Percentiles rank a stretch among this genome's conserved stretches.
These are phyloP conservation scores for Pseudocercospora ulei DNA, from an alignment of 2,329 filamentous ascomycete genomes.

Conservation along the genomic window DNA sequence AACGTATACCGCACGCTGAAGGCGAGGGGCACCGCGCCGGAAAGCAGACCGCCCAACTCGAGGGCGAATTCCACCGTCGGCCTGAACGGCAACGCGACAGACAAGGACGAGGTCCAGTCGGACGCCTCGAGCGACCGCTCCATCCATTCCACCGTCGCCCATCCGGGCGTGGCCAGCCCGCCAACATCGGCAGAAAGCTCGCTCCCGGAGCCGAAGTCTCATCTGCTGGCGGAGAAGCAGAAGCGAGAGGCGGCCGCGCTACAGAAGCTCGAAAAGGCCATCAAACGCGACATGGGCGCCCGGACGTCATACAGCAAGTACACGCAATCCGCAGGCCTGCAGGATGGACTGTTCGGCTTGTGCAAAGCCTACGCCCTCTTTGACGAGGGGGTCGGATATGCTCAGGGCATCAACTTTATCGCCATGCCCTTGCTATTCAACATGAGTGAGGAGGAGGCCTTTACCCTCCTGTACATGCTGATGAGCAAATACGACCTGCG, in stretches of 20 bases:
- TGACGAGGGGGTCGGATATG: conserved; percentile 89
- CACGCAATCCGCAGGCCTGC: conserved; percentile 77
- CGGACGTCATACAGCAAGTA: conserved; percentile 96
- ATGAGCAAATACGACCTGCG: conserved; percentile 96
- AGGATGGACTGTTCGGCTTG: conserved; percentile 86
- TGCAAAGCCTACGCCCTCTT: conserved; percentile 97
- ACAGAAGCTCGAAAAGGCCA: conserved; percentile 79
- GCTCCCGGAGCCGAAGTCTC: conserved; percentile 52
- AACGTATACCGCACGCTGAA: conserved; percentile 73
- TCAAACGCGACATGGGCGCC: conserved; percentile 80
- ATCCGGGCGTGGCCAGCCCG: conserved; percentile 38
- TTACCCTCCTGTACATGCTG: conserved; percentile 79
- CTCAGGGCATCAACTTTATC: conserved; percentile 97
- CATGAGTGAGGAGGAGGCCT: conserved; percentile 96
- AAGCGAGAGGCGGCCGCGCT: conserved; percentile 65
- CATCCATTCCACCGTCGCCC: conserved; percentile 55
- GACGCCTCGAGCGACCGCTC: conserved; percentile 81
- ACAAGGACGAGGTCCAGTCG: conserved; percentile 59
- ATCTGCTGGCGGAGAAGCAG: conserved; percentile 58
- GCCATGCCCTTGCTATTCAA: conserved; percentile 96
- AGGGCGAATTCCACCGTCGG: conserved; percentile 32
- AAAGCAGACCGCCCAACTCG: conserved; percentile 34
- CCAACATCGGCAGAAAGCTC: conserved; percentile 26
- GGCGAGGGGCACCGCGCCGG: conserved; percentile 69
- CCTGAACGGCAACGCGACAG: conserved; percentile 44